phyloP scores from a whole-genome alignment of 2,329 filamentous ascomycete species.

The Hypoxylon sp. region DNA sequence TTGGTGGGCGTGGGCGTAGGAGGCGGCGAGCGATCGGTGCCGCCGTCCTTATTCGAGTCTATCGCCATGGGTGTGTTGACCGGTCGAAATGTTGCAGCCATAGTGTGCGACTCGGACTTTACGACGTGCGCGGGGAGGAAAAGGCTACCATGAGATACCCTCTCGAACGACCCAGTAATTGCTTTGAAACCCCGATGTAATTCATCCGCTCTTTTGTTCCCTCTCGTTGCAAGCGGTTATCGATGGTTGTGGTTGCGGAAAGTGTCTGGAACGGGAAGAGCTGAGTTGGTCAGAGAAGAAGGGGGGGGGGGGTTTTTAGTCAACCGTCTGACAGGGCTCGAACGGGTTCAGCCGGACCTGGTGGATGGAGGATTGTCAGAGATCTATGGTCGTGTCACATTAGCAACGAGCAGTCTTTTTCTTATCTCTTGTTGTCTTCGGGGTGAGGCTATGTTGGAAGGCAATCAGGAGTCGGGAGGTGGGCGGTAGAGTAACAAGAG shows the following conservation, averaged over 20 bases:
- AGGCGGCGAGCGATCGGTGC: constrained; percentile 41
- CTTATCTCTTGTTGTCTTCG: constrained; percentile 7
- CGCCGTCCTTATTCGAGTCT: constrained; percentile 42
- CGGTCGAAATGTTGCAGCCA: constrained; percentile 59
- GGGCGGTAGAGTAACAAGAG: constrained; percentile 8
- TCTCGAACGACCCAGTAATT: not conserved
- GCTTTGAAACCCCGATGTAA: constrained; percentile 33
- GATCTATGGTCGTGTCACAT: constrained; percentile 14
- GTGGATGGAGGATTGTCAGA: constrained; percentile 18
- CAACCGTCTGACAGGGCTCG: too few relatives aligned
- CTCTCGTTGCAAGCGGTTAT: constrained; percentile 23
- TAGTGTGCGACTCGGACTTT: constrained; percentile 38
- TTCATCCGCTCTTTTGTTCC: constrained; percentile 40
- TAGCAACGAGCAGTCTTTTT: constrained; percentile 10
- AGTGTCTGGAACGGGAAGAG: constrained; percentile 43
- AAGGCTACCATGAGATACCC: constrained; percentile 1
- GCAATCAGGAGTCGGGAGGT: not conserved
- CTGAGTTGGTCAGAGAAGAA: constrained; percentile 15
- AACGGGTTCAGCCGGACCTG: too few relatives aligned
- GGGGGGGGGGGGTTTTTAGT: too few relatives aligned
- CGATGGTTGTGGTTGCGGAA: too few relatives aligned
- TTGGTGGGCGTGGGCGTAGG: constrained; percentile 68
- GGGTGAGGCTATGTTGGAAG: constrained; percentile 23
- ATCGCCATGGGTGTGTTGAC: constrained; percentile 54
- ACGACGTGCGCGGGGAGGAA: not conserved